Conservation (phyloP, 139 green algal genomes). For the Micromonas commoda region DNA sequence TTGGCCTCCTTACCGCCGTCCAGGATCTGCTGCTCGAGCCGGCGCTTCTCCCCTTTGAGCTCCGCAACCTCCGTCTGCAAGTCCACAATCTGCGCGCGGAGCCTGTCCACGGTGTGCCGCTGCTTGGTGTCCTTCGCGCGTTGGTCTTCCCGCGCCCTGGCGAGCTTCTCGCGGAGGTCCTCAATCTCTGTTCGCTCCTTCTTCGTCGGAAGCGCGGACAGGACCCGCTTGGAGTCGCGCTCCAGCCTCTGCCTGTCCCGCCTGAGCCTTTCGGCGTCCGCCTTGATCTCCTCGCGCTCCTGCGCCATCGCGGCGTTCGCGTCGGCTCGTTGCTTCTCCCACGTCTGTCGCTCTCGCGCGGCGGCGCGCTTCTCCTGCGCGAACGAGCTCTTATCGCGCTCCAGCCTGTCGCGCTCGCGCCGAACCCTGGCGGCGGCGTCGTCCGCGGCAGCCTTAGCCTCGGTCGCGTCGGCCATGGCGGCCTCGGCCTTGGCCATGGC, state of each 20-base stretch:
- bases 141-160: constrained; percentile 6
- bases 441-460: no score
- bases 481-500: no score
- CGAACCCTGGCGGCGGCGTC: no score
- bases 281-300: background rate
- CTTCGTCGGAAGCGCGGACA: constrained; percentile 66
- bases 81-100: constrained; percentile 66
- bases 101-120: constrained; percentile 69
- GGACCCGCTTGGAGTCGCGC: constrained; percentile 49
- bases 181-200: constrained; percentile 64
- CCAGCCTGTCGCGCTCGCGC: background rate
- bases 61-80: constrained; percentile 47
- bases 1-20: background rate
- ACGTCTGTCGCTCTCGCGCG: background rate
- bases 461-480: no score
- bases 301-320: background rate
- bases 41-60: constrained; percentile 2
- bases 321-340: background rate
- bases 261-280: constrained; percentile 35
- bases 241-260: constrained; percentile 63
- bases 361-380: constrained; percentile 10
- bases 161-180: constrained; percentile 29
- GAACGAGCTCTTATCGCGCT: constrained; percentile 38
- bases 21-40: constrained; percentile 4
- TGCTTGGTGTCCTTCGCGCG: constrained; percentile 37